Evolutionary conservation across 1,284 basidiomycete genomes (phyloP).

Genomic region (Kwoniella shivajii): DNA sequence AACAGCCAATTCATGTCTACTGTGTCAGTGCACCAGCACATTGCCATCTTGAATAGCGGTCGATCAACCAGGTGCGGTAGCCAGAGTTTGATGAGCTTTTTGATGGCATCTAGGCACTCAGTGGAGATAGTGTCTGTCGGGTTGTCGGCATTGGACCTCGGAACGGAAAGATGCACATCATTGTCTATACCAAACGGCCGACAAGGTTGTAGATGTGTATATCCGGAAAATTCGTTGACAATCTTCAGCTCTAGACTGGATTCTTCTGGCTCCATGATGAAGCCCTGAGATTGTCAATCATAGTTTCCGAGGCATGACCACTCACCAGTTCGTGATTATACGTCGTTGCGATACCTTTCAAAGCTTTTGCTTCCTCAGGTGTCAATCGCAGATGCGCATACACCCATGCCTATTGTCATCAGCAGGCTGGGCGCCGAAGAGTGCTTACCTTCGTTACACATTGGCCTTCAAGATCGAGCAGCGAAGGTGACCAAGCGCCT

Average conservation of each 20-base stretch:
- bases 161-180: conserved; percentile 35
- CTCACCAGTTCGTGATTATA: conserved; percentile 33
- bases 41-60: conserved; percentile 35
- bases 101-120: conserved; percentile 26
- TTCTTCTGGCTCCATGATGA: conserved; percentile 37
- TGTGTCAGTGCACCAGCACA: conserved; percentile 53
- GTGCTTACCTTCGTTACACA: conserved; percentile 39
- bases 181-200: conserved; percentile 26
- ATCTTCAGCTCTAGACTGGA: conserved; percentile 28
- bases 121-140: conserved; percentile 47
- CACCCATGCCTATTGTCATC: conserved; percentile 38
- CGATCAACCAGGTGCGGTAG: conserved; percentile 37
- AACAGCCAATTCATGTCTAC: conserved; percentile 40
- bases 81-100: conserved; percentile 32
- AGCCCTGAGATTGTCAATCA: conserved; percentile 13
- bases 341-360: conserved; percentile 32
- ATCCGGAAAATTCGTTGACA: conserved; percentile 44
- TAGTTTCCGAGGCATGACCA: background rate
- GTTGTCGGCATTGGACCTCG: conserved; percentile 47
- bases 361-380: conserved; percentile 39
- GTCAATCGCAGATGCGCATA: conserved; percentile 48
- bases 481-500: conserved; percentile 49
- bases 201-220: conserved; percentile 21
- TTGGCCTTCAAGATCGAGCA: conserved; percentile 49
- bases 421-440: conserved; percentile 10